These are phyloP conservation scores for Lagenaria siceraria DNA, from an alignment of 306 rosid species.

Conservation along the genomic window DNA sequence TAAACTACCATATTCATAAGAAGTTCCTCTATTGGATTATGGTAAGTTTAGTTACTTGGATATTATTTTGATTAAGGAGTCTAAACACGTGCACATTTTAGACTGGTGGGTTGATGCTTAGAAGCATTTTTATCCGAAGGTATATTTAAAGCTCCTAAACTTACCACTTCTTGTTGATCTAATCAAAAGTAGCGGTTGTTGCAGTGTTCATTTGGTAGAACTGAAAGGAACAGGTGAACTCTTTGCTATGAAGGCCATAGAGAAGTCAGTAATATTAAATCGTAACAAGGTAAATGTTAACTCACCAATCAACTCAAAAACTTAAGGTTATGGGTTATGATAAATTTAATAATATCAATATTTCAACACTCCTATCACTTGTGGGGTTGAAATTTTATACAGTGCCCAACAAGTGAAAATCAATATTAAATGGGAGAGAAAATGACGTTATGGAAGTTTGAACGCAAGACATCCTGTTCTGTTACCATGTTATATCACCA, in stretches of 20 bases:
- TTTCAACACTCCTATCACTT: too few species aligned
- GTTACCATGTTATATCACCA: too few species aligned
- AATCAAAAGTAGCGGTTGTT: slow-evolving; percentile 3
- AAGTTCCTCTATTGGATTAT: background rate
- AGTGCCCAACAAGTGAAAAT: too few species aligned
- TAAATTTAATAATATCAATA: too few species aligned
- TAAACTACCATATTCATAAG: background rate
- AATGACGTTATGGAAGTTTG: too few species aligned
- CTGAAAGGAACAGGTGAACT: slow-evolving; percentile 62
- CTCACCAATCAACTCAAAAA: too few species aligned
- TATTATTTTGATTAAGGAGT: background rate
- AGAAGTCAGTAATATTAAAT: slow-evolving; percentile 64
- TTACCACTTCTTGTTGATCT: background rate
- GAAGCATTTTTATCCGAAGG: background rate
- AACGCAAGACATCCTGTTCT: too few species aligned
- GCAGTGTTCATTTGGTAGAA: slow-evolving; percentile 93
- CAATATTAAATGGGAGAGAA: too few species aligned
- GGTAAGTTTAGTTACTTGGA: background rate
- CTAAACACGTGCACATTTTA: background rate
- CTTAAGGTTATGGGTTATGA: too few species aligned
- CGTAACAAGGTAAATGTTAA: slow-evolving; percentile 99
- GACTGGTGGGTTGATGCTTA: background rate
- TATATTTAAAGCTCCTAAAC: background rate
- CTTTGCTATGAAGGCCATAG: slow-evolving; percentile 98
- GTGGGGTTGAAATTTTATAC: too few species aligned